Conservation (phyloP, 2,329 filamentous ascomycete genomes). For the Niveomyces coronatus region DNA sequence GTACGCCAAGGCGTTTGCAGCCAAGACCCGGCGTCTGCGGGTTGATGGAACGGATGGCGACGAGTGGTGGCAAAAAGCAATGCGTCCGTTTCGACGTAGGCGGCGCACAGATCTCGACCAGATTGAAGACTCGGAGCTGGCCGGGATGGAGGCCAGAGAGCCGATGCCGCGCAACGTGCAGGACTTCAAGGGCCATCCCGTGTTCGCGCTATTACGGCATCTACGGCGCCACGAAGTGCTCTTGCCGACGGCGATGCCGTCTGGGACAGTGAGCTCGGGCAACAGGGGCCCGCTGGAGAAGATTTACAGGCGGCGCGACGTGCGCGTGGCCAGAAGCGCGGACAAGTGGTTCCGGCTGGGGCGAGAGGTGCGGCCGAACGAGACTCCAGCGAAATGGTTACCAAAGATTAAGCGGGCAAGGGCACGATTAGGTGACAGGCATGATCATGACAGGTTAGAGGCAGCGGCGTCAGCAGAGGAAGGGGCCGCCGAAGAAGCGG, state of each 20-base stretch:
- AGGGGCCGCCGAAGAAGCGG: constrained; percentile 18
- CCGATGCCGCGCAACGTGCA: constrained; percentile 76
- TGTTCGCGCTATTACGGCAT: constrained; percentile 78
- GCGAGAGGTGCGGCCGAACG: constrained; percentile 63
- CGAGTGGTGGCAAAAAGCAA: constrained; percentile 43
- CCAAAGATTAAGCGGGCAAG: constrained; percentile 33
- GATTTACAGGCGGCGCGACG: constrained; percentile 74
- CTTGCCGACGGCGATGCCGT: constrained; percentile 54
- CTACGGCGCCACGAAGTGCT: constrained; percentile 76
- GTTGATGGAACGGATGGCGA: constrained; percentile 50
- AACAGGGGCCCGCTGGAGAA: constrained; percentile 55
- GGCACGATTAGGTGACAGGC: constrained; percentile 5
- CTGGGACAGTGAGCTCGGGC: constrained; percentile 68
- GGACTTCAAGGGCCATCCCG: constrained; percentile 79
- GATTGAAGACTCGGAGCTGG: constrained; percentile 70
- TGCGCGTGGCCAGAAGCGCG: constrained; percentile 64
- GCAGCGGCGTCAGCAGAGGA: constrained; percentile 16
- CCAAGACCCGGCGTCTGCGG: constrained; percentile 75
- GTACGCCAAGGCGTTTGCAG: constrained; percentile 80
- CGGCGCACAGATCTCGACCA: constrained; percentile 59
- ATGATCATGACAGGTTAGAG: constrained; percentile 19
- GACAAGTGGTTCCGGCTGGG: constrained; percentile 91
- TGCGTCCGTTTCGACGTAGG: constrained; percentile 35
- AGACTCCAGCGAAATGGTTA: constrained; percentile 73
- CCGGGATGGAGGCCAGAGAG: constrained; percentile 61